Evolutionary conservation across 257 asterid genomes (phyloP), one percentile per base, ranked within the genome.

Genomic region (Leonotis leonurus): DNA sequence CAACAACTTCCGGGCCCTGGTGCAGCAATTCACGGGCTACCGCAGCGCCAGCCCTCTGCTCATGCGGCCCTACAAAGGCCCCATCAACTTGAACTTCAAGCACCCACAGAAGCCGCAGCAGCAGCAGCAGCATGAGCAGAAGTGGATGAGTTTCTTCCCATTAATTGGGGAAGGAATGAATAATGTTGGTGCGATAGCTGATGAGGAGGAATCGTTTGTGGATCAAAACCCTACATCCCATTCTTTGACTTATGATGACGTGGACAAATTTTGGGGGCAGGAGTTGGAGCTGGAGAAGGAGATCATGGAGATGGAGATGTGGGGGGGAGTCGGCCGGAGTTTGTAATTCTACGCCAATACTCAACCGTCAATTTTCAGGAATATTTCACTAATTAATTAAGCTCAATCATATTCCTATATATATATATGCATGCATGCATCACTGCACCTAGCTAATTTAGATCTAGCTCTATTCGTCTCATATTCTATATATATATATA

Each of bases 21-120:
- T 83, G 57, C 90, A 88, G 21, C 83, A 85, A 21, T 81, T 79
- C 14, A 88, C 96, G 3, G 96, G 96, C 8, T 73, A 78, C 73
- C 80, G 61, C 37, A 72, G 78, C 5, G 50, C 75, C 0, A 26
- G 49, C 14, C 36, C 57, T 0, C 10, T 49, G 7, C 40, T 60
- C 0, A n/a, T n/a, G n/a, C 71, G 80, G 57, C 11, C 52, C 3
- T 64, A 52, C 12, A 78, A 77, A 54, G 92, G 88, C 56, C 87
- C 95, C 10, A 70, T 87, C 62, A 87, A 73, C 70, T 62, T 87
- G 62, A 82, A 68, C 43, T 87, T 87, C 61, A 83, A 79, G 18
- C 67, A 41, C 24, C 27, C 58, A 0, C 65, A 27, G n/a, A 14
- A 26, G 18, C 52, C 33, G 51, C 56, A 40, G 26, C 59, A 48